phyloP scores from a whole-genome alignment of 2,329 filamentous ascomycete species.

The Stemphylium vesicarium region DNA sequence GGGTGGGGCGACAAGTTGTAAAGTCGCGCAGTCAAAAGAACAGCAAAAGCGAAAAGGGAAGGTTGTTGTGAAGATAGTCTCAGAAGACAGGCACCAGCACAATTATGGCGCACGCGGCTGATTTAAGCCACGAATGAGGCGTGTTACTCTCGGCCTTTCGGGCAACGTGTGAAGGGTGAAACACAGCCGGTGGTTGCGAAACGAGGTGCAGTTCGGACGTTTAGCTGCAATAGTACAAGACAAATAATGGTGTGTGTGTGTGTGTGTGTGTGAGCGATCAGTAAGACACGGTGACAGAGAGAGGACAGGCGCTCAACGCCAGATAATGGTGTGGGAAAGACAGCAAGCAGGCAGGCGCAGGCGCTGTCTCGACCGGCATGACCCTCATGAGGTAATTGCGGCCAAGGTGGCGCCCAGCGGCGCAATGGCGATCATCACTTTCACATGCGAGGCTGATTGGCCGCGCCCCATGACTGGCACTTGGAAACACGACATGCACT shows the following conservation, averaged over 20 bases:
- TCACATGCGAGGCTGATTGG: conserved; percentile 2
- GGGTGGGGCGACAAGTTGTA: background rate
- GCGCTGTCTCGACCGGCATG: conserved; percentile 6
- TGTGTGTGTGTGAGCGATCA: background rate
- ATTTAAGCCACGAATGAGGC: conserved; percentile 15
- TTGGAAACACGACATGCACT: conserved; percentile 4
- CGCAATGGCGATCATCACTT: conserved; percentile 5
- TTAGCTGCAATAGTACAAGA: conserved; percentile 1
- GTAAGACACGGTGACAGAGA: background rate
- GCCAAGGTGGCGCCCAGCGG: conserved; percentile 4
- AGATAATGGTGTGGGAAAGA: conserved; percentile 2
- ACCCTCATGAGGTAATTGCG: conserved; percentile 5
- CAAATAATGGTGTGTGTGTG: background rate
- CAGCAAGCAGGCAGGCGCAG: background rate
- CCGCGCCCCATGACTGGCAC: background rate
- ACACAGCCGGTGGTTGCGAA: conserved; percentile 10
- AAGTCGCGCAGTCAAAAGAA: background rate
- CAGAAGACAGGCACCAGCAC: conserved; percentile 1
- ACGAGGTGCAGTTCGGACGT: conserved; percentile 12
- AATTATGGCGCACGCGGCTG: conserved; percentile 4
- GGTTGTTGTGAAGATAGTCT: conserved; percentile 3
- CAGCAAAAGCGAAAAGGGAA: background rate
- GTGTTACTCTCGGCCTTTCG: conserved; percentile 14
- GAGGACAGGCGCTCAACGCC: conserved; percentile 10
- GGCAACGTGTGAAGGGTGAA: conserved; percentile 11